Evolutionary conservation across 495 filamentous ascomycete species (phyloP).

Genomic region (Penicillium simplicissimum): DNA sequence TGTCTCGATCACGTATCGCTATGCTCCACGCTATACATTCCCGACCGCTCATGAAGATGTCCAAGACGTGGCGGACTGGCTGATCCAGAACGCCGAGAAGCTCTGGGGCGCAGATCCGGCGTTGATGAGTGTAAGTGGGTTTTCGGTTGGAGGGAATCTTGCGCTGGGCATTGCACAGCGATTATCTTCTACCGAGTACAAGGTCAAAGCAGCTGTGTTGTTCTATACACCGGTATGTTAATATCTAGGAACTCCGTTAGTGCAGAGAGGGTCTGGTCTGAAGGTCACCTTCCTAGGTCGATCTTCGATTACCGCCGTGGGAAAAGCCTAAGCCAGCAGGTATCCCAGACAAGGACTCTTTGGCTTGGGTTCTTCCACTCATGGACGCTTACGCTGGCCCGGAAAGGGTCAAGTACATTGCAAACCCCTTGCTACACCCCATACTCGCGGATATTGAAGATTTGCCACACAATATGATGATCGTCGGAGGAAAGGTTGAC

Average conservation of each 20-base stretch:
- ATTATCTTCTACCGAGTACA: background rate
- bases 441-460: background rate
- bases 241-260: background rate
- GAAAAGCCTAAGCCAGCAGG: background rate
- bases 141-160: background rate
- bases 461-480: background rate
- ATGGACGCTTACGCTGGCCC: background rate
- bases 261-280: background rate
- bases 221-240: background rate
- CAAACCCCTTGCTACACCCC: background rate
- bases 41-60: background rate
- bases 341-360: background rate
- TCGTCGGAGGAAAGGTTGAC: background rate
- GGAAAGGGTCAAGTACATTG: background rate
- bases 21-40: background rate
- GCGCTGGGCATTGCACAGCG: background rate
- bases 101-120: background rate
- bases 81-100: background rate
- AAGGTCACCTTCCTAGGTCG: background rate
- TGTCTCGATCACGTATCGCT: background rate
- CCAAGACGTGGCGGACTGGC: background rate
- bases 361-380: background rate
- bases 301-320: background rate
- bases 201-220: background rate
- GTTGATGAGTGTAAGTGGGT: background rate